Base-by-base conservation (phyloP, 2,329 filamentous ascomycete genomes). In the Cytospora piceae region DNA sequence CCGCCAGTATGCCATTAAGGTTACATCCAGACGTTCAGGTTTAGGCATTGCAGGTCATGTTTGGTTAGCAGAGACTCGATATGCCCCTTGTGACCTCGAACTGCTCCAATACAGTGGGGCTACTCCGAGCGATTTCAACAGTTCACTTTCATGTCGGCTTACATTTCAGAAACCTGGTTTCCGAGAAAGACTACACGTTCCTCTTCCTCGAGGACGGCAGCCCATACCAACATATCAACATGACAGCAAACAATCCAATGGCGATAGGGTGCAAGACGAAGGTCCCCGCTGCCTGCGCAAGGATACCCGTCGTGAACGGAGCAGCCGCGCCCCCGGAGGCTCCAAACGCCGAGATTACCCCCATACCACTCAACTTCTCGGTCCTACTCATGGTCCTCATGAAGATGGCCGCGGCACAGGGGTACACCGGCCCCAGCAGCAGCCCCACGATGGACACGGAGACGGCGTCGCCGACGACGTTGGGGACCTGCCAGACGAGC, bases 401-500 rank as follows among this genome's bases (percentile, higher is more conserved):
- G 70, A 92, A 88, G 7, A 91, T 81, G 0, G 85, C 84, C 4
- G 85, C 83, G 0, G 88, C 86, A 73, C 90, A 93, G 0, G 92
- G 91, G 72, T 93, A 96, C 5, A 96, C 83, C 0, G 92, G 92
- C 0, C 93, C 92, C 0, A 96, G 80, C 34, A 95, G 76, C 9
- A 95, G 77, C 15, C 93, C 93, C 22, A 95, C 83, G 29, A 95
- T 78, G 76, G 86, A 80, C 4, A 91, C 84, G 3, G 87, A 84
- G 1, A 91, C 88, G 22, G 88, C 87, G 69, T 90, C 83, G 17
- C 88, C 88, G 37, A 91, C 79, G n/a, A 94, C 79, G 73, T 92
- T 92, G 1, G 91, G 91, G 31, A 94, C 84, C 37, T 87, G 79
- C 92, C 92, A 95, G 12, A 92, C 88, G 31, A 95, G 80, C n/a